phyloP scores from a whole-genome alignment of 2,329 filamentous ascomycete genomes.

The Fusarium transvaalense region DNA sequence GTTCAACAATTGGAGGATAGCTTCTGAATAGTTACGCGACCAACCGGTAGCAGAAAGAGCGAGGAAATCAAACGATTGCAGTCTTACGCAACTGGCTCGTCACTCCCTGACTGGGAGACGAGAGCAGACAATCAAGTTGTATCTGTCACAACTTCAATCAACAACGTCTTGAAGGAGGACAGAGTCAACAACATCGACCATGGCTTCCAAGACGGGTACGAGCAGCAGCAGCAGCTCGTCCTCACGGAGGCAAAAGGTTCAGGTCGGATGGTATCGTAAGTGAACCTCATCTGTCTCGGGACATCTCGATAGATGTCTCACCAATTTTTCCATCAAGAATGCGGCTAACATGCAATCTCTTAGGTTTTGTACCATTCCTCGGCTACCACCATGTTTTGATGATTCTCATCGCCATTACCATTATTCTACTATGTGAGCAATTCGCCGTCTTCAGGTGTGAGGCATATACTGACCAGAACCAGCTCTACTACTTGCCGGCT shows the following conservation, averaged over 20 bases:
- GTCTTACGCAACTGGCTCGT: constrained; percentile 37
- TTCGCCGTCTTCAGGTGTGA: not conserved
- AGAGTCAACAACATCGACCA: constrained; percentile 38
- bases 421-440: constrained; percentile 93
- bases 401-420: constrained; percentile 93
- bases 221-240: constrained; percentile 47
- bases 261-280: constrained; percentile 65
- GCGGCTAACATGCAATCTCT: constrained; percentile 39
- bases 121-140: constrained; percentile 34
- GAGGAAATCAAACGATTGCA: constrained; percentile 18
- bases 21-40: constrained; percentile 12
- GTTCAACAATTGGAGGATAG: constrained; percentile 8
- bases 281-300: constrained; percentile 34
- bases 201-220: constrained; percentile 44
- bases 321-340: not conserved
- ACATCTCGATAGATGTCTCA: constrained; percentile 33
- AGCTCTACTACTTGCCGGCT: constrained; percentile 94
- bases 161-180: constrained; percentile 30
- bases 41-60: constrained; percentile 30
- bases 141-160: constrained; percentile 26
- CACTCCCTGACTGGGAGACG: constrained; percentile 47
- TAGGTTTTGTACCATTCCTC: constrained; percentile 76
- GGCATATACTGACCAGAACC: constrained; percentile 12
- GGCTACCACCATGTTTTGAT: constrained; percentile 91
- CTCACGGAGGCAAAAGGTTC: constrained; percentile 54